Conservation (phyloP, 2,329 filamentous ascomycete genomes). For the Alternaria arborescens region DNA sequence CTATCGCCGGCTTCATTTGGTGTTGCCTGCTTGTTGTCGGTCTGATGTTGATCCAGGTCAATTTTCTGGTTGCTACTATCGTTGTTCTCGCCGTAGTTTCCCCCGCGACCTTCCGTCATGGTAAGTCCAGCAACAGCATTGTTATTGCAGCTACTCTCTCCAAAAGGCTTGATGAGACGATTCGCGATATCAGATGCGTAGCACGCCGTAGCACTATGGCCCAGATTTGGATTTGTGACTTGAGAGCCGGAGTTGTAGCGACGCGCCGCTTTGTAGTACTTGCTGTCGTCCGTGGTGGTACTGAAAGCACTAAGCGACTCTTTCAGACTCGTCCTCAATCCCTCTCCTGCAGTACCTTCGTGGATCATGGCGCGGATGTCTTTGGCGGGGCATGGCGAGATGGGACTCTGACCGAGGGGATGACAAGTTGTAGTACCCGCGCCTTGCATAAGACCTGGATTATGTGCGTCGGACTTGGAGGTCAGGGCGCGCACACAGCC, state of each 20-base stretch:
- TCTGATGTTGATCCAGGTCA: not conserved
- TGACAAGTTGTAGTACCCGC: constrained; percentile 47
- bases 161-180: constrained; percentile 42
- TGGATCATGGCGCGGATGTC: constrained; percentile 54
- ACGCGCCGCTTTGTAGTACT: constrained; percentile 59
- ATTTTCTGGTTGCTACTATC: not conserved
- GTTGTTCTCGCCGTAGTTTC: not conserved
- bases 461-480: constrained; percentile 52
- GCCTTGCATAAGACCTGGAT: constrained; percentile 60
- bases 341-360: constrained; percentile 56
- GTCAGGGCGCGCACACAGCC: constrained; percentile 58
- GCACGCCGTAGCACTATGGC: constrained; percentile 57
- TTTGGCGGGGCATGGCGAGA: constrained; percentile 42
- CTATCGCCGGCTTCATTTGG: not conserved
- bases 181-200: constrained; percentile 63
- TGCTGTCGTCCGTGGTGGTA: constrained; percentile 44
- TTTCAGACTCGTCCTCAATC: constrained; percentile 54
- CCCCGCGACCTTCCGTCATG: not conserved
- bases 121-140: constrained; percentile 2
- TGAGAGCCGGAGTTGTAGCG: constrained; percentile 61
- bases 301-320: constrained; percentile 43
- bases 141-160: not conserved
- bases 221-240: constrained; percentile 47
- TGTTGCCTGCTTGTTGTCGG: not conserved
- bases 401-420: constrained; percentile 43